Base-by-base conservation (phyloP, 306 rosid genomes). In the Delonix regia region DNA sequence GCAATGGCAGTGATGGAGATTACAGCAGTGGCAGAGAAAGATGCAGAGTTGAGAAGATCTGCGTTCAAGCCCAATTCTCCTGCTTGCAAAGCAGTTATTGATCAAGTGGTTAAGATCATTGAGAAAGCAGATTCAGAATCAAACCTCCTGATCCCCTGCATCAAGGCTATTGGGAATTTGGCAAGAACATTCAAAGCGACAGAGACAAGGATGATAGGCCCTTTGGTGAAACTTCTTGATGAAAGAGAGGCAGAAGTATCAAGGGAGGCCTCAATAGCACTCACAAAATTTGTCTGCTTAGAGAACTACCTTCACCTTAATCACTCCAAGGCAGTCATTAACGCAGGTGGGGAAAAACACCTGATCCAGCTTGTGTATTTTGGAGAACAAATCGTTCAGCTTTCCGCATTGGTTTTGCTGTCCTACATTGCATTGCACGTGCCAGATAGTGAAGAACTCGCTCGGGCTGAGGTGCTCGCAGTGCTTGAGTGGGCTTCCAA, bases 31-130 rank as follows among this genome's bases (percentile, higher is more conserved):
- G 97, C 97, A 6, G 97, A 92, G 85, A 78, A 80, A 70, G 93
- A 92, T 69, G 81, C 95, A 1, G 96, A 92, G 6, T 74, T 92
- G 83, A 88, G 97, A 83, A 83, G 88, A 61, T 88, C 92, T 0
- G 97, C 96, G 1, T 92, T 92, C 88, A 92, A 92, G 84, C 97
- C 97, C 4, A 92, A 87, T 68, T 90, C 97, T 7, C 93, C 97
- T 0, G 93, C 97, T 69, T 92, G 96, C 85, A 92, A 89, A 71
- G 94, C 97, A 11, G 97, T 85, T 24, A 86, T 92, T 64, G 96
- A 90, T 79, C 97, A 92, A 66, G 73, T 92, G 71, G 85, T 90
- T 13, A 81, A 65, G 71, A 84, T 88, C 86, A 86, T 87, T 12
- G 95, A 90, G 36, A 76, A 75, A 72, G 97, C 74, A 59, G 93